Percentiles rank a stretch among this genome's conserved stretches.
These are phyloP conservation scores for Starmerella lactis-condensi DNA, from an alignment of 805 yeast genomes.

Conservation along the genomic window DNA sequence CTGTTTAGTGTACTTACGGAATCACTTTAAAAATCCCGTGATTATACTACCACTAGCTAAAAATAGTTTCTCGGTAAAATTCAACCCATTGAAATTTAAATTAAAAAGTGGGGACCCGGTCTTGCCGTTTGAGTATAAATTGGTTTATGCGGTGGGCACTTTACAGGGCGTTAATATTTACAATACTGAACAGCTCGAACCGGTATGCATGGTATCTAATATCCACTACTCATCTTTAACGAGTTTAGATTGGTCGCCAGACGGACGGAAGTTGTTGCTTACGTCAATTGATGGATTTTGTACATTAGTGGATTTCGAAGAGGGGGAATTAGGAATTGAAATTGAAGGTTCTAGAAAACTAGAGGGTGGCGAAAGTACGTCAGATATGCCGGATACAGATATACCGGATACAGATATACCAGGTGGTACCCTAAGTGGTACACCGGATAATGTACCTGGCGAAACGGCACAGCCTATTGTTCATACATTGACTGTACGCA, in stretches of 20 bases:
- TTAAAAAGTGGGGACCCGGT: conserved; percentile 15
- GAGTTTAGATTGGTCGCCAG: conserved; percentile 67
- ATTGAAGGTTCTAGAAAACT: too few species aligned
- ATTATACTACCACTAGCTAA: conserved; percentile 57
- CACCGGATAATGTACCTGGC: conserved; percentile 1
- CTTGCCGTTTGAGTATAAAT: conserved; percentile 57
- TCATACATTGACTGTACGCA: conserved; percentile 13
- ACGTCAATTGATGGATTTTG: conserved; percentile 91
- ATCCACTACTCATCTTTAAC: conserved; percentile 80
- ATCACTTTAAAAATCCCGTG: conserved; percentile 51
- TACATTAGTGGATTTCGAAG: conserved; percentile 40
- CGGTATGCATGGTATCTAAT: conserved; percentile 57
- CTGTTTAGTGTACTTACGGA: conserved; percentile 60
- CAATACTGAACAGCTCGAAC: conserved; percentile 52
- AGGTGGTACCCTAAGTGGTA: background rate
- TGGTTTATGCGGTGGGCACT: conserved; percentile 85
- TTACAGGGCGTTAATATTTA: conserved; percentile 67
- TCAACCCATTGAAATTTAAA: conserved; percentile 49
- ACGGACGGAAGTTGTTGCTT: conserved; percentile 51
- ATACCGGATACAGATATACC: too few species aligned
- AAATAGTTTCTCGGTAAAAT: conserved; percentile 68
- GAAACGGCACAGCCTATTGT: conserved; percentile 7
- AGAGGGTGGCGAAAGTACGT: too few species aligned
- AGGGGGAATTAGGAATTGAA: too few species aligned
- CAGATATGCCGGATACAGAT: too few species aligned